A percentile compares a stretch with the other conserved stretches of the same genome.
Conservation (phyloP, 2,329 filamentous ascomycete genomes). For the Xylaria sp. region DNA sequence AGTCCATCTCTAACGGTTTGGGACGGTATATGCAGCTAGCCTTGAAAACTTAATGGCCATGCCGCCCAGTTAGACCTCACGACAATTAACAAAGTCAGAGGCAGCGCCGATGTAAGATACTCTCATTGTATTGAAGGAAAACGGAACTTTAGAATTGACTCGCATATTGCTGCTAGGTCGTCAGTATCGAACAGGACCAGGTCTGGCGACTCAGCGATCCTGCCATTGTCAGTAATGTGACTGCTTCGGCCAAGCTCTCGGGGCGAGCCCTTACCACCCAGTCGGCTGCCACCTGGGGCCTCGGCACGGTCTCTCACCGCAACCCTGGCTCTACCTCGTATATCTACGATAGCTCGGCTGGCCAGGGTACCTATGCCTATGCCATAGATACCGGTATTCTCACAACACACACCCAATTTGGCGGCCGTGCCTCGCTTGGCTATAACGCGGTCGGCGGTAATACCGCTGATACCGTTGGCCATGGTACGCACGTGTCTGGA, state of each 20-base stretch:
- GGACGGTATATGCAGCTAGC: background rate
- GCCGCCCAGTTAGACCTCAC: constrained; percentile 47
- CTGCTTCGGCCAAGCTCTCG: constrained; percentile 15
- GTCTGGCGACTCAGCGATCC: constrained; percentile 33
- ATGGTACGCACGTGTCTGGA: constrained; percentile 52
- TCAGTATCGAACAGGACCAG: constrained; percentile 36
- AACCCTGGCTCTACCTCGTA: constrained; percentile 41
- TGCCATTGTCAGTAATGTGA: no score
- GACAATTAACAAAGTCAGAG: constrained; percentile 44
- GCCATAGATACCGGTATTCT: constrained; percentile 58
- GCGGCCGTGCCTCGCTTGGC: constrained; percentile 41
- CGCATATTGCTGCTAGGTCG: constrained; percentile 30
- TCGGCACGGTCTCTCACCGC: constrained; percentile 49
- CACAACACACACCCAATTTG: constrained; percentile 47
- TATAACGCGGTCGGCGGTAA: constrained; percentile 35
- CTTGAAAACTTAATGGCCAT: constrained; percentile 42
- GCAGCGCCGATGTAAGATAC: constrained; percentile 37
- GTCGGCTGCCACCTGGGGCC: constrained; percentile 44
- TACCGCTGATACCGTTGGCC: constrained; percentile 43
- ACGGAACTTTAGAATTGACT: constrained; percentile 11
- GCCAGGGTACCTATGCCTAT: constrained; percentile 50
- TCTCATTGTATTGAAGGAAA: background rate
- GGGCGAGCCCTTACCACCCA: constrained; percentile 38
- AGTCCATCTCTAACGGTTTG: background rate
- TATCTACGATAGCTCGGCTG: constrained; percentile 46